These are phyloP conservation scores for sunflower (Helianthus annuus) DNA, from an alignment of 129 eudicot species.

Conservation along the genomic window HanXRQr2.0-SUNRISE NC_035436.2:193992043-193992542, in stretches of 20 bases:
- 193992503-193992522: no score
- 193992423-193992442: no score
- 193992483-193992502: no score
- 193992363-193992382: background rate
- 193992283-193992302: constrained; percentile 38
- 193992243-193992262: constrained; percentile 66
- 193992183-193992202: constrained; percentile 75
- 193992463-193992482: no score
- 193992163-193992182: constrained; percentile 67
- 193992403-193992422: no score
- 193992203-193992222: constrained; percentile 57
- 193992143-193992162: constrained; percentile 46
- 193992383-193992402: no score
- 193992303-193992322: constrained; percentile 46
- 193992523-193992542: no score
- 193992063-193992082: constrained; percentile 49
- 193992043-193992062: constrained; percentile 60
- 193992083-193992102: constrained; percentile 57
- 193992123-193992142: constrained; percentile 56
- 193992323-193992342: constrained; percentile 64
- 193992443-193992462: no score
- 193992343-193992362: constrained; percentile 56
- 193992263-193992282: constrained; percentile 48
- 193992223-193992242: constrained; percentile 56
- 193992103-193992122: constrained; percentile 68